Evolutionary conservation across 2,329 filamentous ascomycete species (phyloP).

Genomic region (Exophiala bonariae): DNA sequence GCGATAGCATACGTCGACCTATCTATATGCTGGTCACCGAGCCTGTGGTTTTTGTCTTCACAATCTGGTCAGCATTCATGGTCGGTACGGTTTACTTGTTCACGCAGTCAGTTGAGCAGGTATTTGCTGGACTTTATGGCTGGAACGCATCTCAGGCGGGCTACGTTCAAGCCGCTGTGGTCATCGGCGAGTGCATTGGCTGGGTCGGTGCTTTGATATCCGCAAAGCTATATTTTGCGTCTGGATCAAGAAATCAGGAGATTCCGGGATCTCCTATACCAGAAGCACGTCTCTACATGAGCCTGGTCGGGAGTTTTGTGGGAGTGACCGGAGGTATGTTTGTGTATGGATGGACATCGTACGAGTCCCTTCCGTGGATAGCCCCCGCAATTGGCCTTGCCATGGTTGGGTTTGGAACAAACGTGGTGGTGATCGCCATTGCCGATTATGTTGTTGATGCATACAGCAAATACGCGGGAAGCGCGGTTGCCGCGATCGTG

Average conservation of each 20-base stretch:
- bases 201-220: constrained; percentile 47
- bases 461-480: constrained; percentile 52
- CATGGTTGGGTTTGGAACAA: constrained; percentile 52
- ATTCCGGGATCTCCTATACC: constrained; percentile 41
- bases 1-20: constrained; percentile 33
- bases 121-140: constrained; percentile 75
- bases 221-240: constrained; percentile 48
- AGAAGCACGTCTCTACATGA: constrained; percentile 44
- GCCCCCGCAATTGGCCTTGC: constrained; percentile 47
- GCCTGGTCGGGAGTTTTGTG: constrained; percentile 45
- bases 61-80: constrained; percentile 50
- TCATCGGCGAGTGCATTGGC: constrained; percentile 48
- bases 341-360: constrained; percentile 52
- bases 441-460: constrained; percentile 52
- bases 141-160: constrained; percentile 57
- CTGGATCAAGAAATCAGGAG: constrained; percentile 37
- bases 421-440: constrained; percentile 46
- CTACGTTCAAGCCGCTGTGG: constrained; percentile 46
- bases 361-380: constrained; percentile 46
- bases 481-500: constrained; percentile 49
- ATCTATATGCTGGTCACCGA: constrained; percentile 49
- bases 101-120: constrained; percentile 61
- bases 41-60: constrained; percentile 49
- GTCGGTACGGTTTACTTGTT: constrained; percentile 47
- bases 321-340: constrained; percentile 52